Evolutionary conservation across 2,329 filamentous ascomycete species (phyloP), one percentile per base, ranked within the genome.

Genomic region (Sclerotiophoma versabilis): DNA sequence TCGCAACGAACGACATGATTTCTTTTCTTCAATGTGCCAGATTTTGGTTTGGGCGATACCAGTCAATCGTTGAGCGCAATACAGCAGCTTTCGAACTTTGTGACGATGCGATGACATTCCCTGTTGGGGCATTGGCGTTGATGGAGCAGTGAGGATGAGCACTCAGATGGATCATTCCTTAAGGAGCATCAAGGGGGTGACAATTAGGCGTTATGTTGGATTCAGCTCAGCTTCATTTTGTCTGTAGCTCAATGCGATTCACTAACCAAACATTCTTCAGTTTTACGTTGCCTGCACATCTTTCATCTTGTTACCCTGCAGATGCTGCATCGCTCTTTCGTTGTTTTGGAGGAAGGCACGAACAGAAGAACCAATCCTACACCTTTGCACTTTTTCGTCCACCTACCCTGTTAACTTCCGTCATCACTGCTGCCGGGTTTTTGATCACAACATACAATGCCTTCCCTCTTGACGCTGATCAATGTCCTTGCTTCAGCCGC

Each of bases 81-180:
- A 3, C 17, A 45, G 47, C 19, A 47, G 47, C 43, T 33, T 51
- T 51, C 22, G 20, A 17, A 39, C n/a, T 26, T 42, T 51, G 42
- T 30, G 42, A 56, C 38, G 53, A 56, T 56, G 48, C 48, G 38
- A 56, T 56, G 53, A 56, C 36, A 43, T 23, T 42, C 26, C 37
- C 30, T 29, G n/a, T 41, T 45, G 33, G 51, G 34, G 29, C 29
- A 49, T 19, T 46, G 51, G 51, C 51, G 51, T 56, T 56, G 53
- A 50, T 29, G 53, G 53, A 50, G 41, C 30, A 51, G 22, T 39
- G 23, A 26, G 22, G 30, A 47, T 43, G 52, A 38, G 47, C 38
- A 43, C 34, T 50, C 42, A 25, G 17, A 41, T 11, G 50, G 42
- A 41, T 25, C 2, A 33, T 25, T 22, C 25, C 41, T 49, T 22